phyloP scores from a whole-genome alignment of 2,329 filamentous ascomycete species.

The Phialocephala sp. region DNA sequence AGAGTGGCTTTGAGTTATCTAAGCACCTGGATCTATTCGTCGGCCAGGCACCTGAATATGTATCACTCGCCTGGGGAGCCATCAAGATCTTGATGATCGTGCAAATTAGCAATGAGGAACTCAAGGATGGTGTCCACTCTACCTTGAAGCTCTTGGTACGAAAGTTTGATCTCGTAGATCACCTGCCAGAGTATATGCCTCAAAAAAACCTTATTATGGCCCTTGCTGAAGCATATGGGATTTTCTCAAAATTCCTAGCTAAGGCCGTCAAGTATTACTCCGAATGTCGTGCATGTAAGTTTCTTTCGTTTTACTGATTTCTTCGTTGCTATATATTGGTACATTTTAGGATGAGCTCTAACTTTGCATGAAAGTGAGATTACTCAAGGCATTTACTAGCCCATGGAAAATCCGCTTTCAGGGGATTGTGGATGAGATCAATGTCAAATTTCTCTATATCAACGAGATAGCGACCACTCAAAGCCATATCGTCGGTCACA shows the following conservation, averaged over 20 bases:
- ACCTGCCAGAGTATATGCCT: constrained; percentile 3
- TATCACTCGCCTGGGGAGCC: neutral
- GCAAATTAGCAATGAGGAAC: neutral
- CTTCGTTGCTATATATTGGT: neutral
- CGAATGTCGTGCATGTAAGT: neutral
- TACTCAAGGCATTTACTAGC: neutral
- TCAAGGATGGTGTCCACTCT: neutral
- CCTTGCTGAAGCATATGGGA: neutral
- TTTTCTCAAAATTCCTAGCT: neutral
- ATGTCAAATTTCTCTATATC: neutral
- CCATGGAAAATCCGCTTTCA: neutral
- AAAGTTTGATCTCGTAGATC: constrained; percentile 1
- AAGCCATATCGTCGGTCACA: neutral
- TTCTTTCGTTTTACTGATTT: too few relatives aligned
- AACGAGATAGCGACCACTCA: neutral
- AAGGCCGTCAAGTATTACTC: constrained; percentile 1
- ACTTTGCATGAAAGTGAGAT: neutral
- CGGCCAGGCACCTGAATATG: constrained; percentile 4
- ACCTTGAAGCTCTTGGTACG: neutral
- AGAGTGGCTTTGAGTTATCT: neutral
- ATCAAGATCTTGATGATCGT: constrained; percentile 1
- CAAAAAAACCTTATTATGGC: neutral
- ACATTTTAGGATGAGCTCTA: neutral
- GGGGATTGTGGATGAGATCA: neutral
- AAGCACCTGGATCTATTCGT: constrained; percentile 3